Evolutionary conservation across 1,139 yeast species (phyloP), one percentile per base, ranked within the genome.

Genomic region (Diutina sp.): DNA sequence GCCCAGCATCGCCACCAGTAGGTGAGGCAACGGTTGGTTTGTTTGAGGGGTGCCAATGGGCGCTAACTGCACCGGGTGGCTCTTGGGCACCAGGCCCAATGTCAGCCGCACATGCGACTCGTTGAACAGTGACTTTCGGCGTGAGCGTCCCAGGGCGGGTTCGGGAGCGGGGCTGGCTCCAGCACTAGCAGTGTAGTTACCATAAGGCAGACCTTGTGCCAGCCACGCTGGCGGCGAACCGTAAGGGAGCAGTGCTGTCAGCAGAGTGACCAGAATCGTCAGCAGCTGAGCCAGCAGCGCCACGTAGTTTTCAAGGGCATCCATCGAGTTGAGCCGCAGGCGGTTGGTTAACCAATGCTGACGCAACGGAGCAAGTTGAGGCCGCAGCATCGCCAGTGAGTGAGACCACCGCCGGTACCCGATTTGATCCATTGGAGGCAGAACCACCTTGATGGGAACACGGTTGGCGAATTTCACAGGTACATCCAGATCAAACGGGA

Each of bases 71-170:
- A 50, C 53, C 28, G 51, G 32, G 18, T 48, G 55, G 18, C n/a
- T 57, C 55, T 58, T 61, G 11, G 72, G 72, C 55, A 69, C 59
- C 46, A 72, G 68, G 16, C 72, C 64, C 56, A 76, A 67, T 1
- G 80, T 76, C 2, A 76, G 71, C 52, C 80, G 63, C 5, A 76
- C 65, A 59, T 74, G 74, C 7, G 76, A 71, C 61, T 76, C 80
- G 61, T 76, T 76, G 61, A 76, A 76, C 12, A 78, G 74, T 18
- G 77, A 73, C 60, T 73, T 76, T 56, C 79, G 63, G 56, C 78
- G 65, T 50, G 66, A 67, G 29, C 63, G 62, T 14, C 32, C 54
- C 11, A 12, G 32, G 28, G 46, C 47, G 14, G 46, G 9, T n/a
- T 35, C 41, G n/a, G 46, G 29, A 14, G 16, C 21, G 21, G 48